Base-by-base conservation (phyloP, 1,284 basidiomycete genomes). In the Heterobasidion irregulare region DNA sequence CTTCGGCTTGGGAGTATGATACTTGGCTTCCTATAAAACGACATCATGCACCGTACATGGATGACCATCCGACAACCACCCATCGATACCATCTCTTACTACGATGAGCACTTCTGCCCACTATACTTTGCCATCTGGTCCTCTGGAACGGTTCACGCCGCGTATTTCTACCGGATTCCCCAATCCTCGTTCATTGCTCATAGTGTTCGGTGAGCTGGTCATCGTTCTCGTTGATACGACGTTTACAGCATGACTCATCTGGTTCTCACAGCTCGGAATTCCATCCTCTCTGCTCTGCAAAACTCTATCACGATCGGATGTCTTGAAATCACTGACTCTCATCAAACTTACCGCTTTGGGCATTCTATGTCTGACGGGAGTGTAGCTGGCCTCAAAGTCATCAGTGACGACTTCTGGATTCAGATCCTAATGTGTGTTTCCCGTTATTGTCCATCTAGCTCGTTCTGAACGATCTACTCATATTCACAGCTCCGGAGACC, bases 381-480 rank as follows among this genome's bases (percentile, higher is more conserved):
- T 70, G 72, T 76, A 60, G 83, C 87, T 52, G 78, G 80, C 56
- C 70, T 94, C 56, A 76, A 76, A 56, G 79, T 94, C 51, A 65
- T 79, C 34, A 83, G 80, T 65, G 80, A 86, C 56, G 79, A 82
- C 62, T 94, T 94, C 67, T 94, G 92, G 92, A 74, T 84, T 47
- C 82, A 92, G 48, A 74, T 89, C 46, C 72, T 88, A 58, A 66
- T 86, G 82, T 85, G 67, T 66, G 83, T 72, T 13, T 53, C 26
- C 57, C 35, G 53, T 47, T 59, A 46, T 55, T 52, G 63, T 66
- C 33, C 38, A 26, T 19, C 63, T 53, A 26, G 6, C 18, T 18
- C 18, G 46, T 16, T 9, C 49, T 57, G 32, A 50, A 52, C 53
- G 26, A 49, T 53, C 33, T 41, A 6, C 33, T 19, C 26, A 26